Evolutionary conservation across 306 rosid species (phyloP), one percentile per base, ranked within the genome.

Genomic region (Prunus persica): DNA sequence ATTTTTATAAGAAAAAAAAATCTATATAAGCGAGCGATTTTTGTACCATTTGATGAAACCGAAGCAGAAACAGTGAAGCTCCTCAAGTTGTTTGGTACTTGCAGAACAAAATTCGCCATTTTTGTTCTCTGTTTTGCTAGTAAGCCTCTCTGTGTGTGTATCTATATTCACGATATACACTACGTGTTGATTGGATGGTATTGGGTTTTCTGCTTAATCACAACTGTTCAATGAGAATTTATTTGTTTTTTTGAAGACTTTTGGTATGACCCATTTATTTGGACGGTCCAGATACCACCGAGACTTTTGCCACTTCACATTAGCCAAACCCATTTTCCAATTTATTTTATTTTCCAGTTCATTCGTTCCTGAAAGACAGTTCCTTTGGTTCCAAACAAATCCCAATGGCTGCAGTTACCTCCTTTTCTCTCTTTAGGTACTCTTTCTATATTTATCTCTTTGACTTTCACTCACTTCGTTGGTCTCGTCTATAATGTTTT

Each of bases 81-180:
- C 82, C 90, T 89, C 75, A 87, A 79, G 49, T 80, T 77, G 79
- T 22, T 81, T 74, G 98, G 98, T 22, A 87, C 73, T 52, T 71
- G 89, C 51, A 90, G 76, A 78, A 87, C 74, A 76, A 92, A 91
- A 80, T 76, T 87, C 43, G 93, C 93, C 98, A 94, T 93, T 82
- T 69, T 46, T 8, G 56, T 73, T 20, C 60, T n/a, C n/a, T 27
- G 6, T 67, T 56, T 41, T 22, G 10, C 28, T 11, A 28, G 5
- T 3, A 55, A 28, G 58, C 24, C 9, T 32, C 3, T 9, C 1
- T 12, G 5, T 20, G 58, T 69, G n/a, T 34, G 1, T 56, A 52
- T 55, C 27, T 65, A 28, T 27, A 15, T 12, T 49, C 27, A 34
- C 67, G 2, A 41, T 20, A 22, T 32, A 22, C 13, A 58, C 22